Base-by-base conservation (phyloP, 805 yeast genomes). In the Metschnikowia kofuensis region DNA sequence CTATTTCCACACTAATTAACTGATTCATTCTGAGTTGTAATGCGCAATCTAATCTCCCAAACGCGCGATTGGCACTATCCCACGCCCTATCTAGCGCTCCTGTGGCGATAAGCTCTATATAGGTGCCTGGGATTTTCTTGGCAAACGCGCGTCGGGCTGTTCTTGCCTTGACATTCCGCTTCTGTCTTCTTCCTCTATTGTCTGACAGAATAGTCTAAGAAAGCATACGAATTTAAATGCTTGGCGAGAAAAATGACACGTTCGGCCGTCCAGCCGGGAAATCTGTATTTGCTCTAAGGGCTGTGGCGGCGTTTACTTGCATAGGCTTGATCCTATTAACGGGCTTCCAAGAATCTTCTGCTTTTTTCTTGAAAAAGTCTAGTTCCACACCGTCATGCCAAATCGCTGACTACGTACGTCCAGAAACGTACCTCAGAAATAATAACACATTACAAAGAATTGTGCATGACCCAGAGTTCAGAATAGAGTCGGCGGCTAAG, bases 401-500 rank as follows among this genome's bases (percentile, higher is more conserved):
- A 2, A 12, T 30, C 12, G 38, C 49, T 7, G 45, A 21, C n/a
- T 41, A 36, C 14, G 42, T 35, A 16, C 44, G 41, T 16, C 48
- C 48, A 6, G 44, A 39, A 5, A 40, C 40, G n/a, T 44, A 35
- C 31, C n/a, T 14, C 37, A 30, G 36, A 8, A 42, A 44, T 29
- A 43, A 44, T 29, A 31, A 27, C 36, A 44, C 42, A 13, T 31
- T 48, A 35, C 45, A 61, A 14, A 53, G 44, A 14, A 67, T 70
- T 28, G 40, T 71, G 30, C 48, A 58, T 38, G 69, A 61, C 47
- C 55, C 54, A 14, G 34, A 47, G 0, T 58, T 27, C 41, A 13
- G 49, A 15, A 27, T 35, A 12, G 29, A 53, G 9, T 74, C 83
- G 0, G 75, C 72, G 9, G 59, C 60, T 12, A 79, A 71, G 55